Evolutionary conservation across 352 stramenopile genomes (phyloP), one percentile per base, ranked within the genome.

Genomic region (Phytophthora litchii): DNA sequence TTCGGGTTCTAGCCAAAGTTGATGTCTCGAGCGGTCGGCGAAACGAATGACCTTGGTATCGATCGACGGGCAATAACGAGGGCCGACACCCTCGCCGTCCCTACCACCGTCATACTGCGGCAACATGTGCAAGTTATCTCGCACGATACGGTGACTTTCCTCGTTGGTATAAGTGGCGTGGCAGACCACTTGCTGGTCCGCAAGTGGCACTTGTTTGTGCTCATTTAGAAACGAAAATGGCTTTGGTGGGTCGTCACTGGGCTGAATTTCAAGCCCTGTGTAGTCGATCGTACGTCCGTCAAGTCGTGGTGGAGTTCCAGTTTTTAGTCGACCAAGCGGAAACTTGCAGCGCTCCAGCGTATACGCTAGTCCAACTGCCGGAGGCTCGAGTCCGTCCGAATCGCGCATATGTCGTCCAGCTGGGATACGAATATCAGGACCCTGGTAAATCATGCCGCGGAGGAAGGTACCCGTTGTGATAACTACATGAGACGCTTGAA

Each of bases 401-500:
- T 94, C 82, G 20, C 84, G 79, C 52, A 98, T 86, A 72, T 99
- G 91, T 25, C 97, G 78, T 11, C 97, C 97, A 2, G 96, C 97
- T n/a, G 86, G 86, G 64, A 98, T 97, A 29, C 89, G 75, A 38
- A 92, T 80, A 64, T 92, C 80, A 13, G 79, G 79, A 11, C 97
- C 97, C 32, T 99, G 86, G 66, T 98, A 98, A 38, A 98, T 94
- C 53, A 97, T 95, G 14, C 97, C 97, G 12, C 96, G 78, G 14
- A 99, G 72, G 69, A 99, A 99, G 14, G 97, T 99, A 13, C 97
- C 97, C 2, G 97, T 99, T 10, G 97, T 99, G 50, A 99, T 95
- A 27, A 99, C 94, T n/a, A 90, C 89, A 9, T 80, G 74, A 13
- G 64, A 59, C 27, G 71, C 75, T n/a, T 48, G 53, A 37, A 94